These are phyloP conservation scores for Parmales sp. DNA, from an alignment of 108 stramenopile species.

Conservation along the genomic window DNA sequence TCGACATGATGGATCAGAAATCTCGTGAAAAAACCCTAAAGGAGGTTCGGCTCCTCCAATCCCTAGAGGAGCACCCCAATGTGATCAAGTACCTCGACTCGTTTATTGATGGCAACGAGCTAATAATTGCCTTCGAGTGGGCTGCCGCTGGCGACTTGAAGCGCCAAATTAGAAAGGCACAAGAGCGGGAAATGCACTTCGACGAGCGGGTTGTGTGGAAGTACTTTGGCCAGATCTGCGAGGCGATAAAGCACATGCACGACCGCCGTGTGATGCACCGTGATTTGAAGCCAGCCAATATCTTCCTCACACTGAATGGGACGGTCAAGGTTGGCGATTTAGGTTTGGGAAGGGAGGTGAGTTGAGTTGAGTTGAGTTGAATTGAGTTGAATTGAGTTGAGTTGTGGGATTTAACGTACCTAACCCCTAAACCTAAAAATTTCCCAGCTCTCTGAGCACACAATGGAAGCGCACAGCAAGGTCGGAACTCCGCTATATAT, in stretches of 20 bases:
- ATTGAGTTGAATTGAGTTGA: too few relatives aligned
- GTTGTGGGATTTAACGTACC: too few relatives aligned
- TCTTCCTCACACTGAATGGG: constrained; percentile 36
- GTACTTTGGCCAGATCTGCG: constrained; percentile 25
- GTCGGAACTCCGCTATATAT: constrained; percentile 34
- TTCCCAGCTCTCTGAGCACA: constrained; percentile 22
- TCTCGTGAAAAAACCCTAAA: constrained; percentile 40
- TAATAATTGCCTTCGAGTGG: constrained; percentile 43
- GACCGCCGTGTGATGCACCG: constrained; percentile 30
- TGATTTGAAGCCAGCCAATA: constrained; percentile 42
- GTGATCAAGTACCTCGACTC: constrained; percentile 44
- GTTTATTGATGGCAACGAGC: constrained; percentile 27
- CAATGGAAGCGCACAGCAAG: constrained; percentile 21
- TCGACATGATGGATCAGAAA: constrained; percentile 30
- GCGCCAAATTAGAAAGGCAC: constrained; percentile 38
- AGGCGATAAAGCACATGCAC: constrained; percentile 33
- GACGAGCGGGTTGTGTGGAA: constrained; percentile 38
- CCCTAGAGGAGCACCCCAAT: constrained; percentile 39
- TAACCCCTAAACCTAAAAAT: too few relatives aligned
- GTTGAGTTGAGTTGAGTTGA: too few relatives aligned
- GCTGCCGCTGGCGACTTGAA: constrained; percentile 47
- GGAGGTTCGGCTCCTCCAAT: constrained; percentile 37
- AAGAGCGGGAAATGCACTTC: constrained; percentile 15
- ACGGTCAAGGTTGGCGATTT: constrained; percentile 42
- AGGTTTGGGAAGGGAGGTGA: constrained; percentile 19